A percentile compares a stretch with the other conserved stretches of the same genome.
Conservation (phyloP, 1,284 basidiomycete species). For the Rhodotorula glutinis region DNA sequence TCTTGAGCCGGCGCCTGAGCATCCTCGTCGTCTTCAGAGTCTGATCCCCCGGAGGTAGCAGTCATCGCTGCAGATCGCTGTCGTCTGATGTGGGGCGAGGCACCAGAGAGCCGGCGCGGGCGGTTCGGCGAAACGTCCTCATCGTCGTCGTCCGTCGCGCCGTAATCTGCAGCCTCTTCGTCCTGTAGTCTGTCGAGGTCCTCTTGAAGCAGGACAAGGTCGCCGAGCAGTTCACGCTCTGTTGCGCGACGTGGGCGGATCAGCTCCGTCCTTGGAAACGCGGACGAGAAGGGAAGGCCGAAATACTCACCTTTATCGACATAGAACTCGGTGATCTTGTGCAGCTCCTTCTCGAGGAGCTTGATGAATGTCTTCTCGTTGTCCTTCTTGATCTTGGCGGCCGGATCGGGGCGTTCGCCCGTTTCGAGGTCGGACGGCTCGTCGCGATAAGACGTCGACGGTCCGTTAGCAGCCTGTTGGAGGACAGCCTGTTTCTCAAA, state of each 20-base stretch:
- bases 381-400: slow-evolving; percentile 42
- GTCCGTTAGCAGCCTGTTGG: slow-evolving; percentile 28
- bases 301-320: slow-evolving; percentile 55
- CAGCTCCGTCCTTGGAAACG: too few species aligned
- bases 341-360: slow-evolving; percentile 75
- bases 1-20: slow-evolving; percentile 4
- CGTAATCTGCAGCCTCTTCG: slow-evolving; percentile 16
- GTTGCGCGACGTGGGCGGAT: neutral
- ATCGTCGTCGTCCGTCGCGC: slow-evolving; percentile 8
- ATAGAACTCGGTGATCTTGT: slow-evolving; percentile 82
- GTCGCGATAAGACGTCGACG: slow-evolving; percentile 58
- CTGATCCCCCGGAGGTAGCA: slow-evolving; percentile 54
- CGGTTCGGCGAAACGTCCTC: slow-evolving; percentile 5
- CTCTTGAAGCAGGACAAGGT: slow-evolving; percentile 64
- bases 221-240: slow-evolving; percentile 65
- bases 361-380: slow-evolving; percentile 60
- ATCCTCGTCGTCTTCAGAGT: slow-evolving; percentile 60
- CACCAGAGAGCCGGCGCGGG: neutral
- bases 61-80: slow-evolving; percentile 49
- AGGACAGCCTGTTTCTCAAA: slow-evolving; percentile 60
- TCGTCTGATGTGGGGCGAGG: neutral
- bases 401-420: neutral
- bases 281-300: too few species aligned
- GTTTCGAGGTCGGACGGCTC: slow-evolving; percentile 31
- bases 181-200: slow-evolving; percentile 54